Conservation (phyloP, 352 stramenopile genomes). For the Globisporangium solare region DNA sequence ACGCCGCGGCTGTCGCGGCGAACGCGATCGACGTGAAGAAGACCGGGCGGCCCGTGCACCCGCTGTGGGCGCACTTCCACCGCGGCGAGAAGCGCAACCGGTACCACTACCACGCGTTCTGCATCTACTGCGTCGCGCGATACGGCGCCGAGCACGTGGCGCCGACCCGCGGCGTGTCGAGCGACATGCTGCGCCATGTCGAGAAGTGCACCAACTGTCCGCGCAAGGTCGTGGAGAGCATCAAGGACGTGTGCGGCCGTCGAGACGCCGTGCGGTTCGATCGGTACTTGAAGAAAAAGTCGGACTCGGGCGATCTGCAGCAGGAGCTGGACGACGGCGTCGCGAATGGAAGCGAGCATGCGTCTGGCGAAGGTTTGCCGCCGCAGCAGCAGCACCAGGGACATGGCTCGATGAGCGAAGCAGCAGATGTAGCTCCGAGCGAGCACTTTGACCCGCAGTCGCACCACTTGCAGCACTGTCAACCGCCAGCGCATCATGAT, state of each 20-base stretch:
- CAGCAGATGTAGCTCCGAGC: too few relatives aligned
- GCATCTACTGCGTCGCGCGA: constrained; percentile 67
- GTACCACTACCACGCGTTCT: constrained; percentile 85
- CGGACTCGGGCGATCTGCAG: constrained; percentile 8
- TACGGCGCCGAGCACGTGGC: constrained; percentile 49
- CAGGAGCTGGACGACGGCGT: constrained; percentile 8
- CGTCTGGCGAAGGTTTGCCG: not conserved
- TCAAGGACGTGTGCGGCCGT: constrained; percentile 53
- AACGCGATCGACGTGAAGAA: constrained; percentile 32
- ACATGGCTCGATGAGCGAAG: not conserved
- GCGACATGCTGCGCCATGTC: constrained; percentile 79
- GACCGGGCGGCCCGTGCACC: constrained; percentile 66
- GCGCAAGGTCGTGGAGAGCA: constrained; percentile 47
- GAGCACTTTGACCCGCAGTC: too few relatives aligned
- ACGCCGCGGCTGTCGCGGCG: not conserved
- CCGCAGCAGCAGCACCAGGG: not conserved
- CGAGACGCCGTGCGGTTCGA: constrained; percentile 40
- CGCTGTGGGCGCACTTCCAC: constrained; percentile 79
- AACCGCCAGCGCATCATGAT: too few relatives aligned
- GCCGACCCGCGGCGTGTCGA: constrained; percentile 70
- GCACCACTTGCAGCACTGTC: too few relatives aligned
- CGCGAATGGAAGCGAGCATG: not conserved
- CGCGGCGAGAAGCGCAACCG: constrained; percentile 82
- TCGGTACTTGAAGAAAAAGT: constrained; percentile 31
- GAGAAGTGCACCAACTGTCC: constrained; percentile 70